A percentile compares a stretch with the other conserved stretches of the same genome.
Evolutionary conservation across 2,329 filamentous ascomycete species (phyloP).

Genomic region (Colletotrichum gloeosporioides): DNA sequence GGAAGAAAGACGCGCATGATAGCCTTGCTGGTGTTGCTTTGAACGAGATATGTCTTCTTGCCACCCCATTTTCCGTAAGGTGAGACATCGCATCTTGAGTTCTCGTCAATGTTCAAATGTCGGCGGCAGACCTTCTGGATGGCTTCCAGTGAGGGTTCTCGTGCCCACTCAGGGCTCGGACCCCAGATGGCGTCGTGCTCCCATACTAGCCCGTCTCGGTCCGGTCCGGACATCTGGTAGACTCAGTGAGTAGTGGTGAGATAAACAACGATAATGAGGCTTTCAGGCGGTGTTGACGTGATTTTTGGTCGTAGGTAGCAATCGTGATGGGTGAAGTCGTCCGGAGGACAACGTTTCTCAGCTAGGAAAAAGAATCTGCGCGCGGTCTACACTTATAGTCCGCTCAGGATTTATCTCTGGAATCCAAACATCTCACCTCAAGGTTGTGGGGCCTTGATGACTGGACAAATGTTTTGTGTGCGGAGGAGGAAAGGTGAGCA

Average conservation of each 20-base stretch:
- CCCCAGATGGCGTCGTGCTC: not conserved
- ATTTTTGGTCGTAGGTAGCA: not conserved
- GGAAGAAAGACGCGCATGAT: slow-evolving; percentile 41
- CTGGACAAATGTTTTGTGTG: not conserved
- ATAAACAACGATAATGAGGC: not conserved
- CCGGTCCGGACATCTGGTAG: not conserved
- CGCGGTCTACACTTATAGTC: not conserved
- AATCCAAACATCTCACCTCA: not conserved
- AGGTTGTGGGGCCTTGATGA: not conserved
- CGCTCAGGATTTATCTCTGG: not conserved
- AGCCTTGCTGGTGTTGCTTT: not conserved
- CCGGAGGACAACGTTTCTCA: rapidly evolving
- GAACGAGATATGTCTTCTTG: slow-evolving; percentile 29
- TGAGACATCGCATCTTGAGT: slow-evolving; percentile 16
- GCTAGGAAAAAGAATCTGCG: not conserved
- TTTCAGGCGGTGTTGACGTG: not conserved
- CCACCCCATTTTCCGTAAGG: slow-evolving; percentile 21
- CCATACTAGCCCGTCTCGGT: slow-evolving; percentile 18
- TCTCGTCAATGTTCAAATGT: not conserved
- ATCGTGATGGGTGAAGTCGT: not conserved
- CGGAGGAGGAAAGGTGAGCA: not conserved
- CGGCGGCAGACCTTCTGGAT: slow-evolving; percentile 20
- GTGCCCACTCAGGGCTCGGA: slow-evolving; percentile 18
- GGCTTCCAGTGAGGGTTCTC: slow-evolving; percentile 18
- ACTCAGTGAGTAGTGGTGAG: not conserved